Conservation (phyloP, 2,329 filamentous ascomycete species). For the Fusarium subglutinans region DNA sequence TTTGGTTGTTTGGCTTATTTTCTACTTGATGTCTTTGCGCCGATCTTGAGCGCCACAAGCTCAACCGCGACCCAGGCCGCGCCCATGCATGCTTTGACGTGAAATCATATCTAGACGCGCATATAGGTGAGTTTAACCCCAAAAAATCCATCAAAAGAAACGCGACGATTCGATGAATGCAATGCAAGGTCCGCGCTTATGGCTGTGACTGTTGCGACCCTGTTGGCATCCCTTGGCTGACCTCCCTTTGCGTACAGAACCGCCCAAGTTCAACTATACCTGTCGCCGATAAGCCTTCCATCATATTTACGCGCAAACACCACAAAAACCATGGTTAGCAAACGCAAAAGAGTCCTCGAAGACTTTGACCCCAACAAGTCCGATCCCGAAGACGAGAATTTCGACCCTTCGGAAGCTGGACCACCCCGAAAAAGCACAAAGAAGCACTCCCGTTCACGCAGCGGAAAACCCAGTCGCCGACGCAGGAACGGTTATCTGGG, state of each 20-base stretch:
- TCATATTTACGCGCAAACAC: not conserved
- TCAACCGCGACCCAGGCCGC: constrained; percentile 37
- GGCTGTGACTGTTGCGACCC: not conserved
- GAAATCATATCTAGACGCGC: constrained; percentile 36
- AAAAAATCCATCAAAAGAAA: not conserved
- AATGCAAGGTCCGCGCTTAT: not conserved
- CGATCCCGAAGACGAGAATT: constrained; percentile 73
- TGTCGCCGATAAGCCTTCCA: constrained; percentile 1
- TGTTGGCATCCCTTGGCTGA: constrained; percentile 27
- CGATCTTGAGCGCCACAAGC: constrained; percentile 34
- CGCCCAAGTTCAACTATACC: constrained; percentile 22
- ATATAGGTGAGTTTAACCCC: constrained; percentile 35
- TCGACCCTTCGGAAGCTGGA: constrained; percentile 62
- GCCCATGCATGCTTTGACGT: constrained; percentile 40
- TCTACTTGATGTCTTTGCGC: constrained; percentile 22
- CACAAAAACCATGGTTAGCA: constrained; percentile 48
- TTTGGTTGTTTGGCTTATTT: constrained; percentile 11
- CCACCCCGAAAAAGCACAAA: constrained; percentile 53
- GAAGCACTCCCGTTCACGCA: constrained; percentile 53
- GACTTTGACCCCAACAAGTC: constrained; percentile 74
- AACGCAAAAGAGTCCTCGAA: constrained; percentile 67
- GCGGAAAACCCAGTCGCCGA: constrained; percentile 47
- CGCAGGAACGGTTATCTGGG: constrained; percentile 60
- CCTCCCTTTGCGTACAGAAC: constrained; percentile 26
- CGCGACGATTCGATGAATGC: not conserved